A percentile compares a stretch with the other conserved stretches of the same genome.
Conservation (phyloP, 2,329 filamentous ascomycete genomes). For the Pseudogymnoascus sp. region DNA sequence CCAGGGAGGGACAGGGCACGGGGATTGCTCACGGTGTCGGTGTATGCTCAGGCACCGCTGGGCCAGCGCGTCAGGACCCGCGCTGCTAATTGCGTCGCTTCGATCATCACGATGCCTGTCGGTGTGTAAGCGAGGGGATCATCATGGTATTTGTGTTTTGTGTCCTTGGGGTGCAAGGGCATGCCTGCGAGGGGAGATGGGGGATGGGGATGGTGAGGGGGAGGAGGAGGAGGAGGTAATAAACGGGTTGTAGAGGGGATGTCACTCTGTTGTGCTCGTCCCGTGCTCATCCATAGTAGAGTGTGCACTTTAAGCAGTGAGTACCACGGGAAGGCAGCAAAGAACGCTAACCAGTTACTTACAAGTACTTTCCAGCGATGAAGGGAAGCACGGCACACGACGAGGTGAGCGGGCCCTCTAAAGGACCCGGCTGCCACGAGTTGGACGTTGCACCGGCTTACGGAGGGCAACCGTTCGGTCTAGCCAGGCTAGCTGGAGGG, state of each 20-base stretch:
- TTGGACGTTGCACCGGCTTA: not conserved
- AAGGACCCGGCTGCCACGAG: slow-evolving; percentile 1
- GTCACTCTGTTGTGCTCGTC: not conserved
- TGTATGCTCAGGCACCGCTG: not conserved
- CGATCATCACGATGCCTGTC: not conserved
- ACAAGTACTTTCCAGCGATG: not conserved
- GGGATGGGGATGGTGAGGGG: not conserved
- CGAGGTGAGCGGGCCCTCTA: not conserved
- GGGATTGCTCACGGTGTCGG: not conserved
- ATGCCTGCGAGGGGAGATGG: not conserved
- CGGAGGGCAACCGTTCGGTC: not conserved
- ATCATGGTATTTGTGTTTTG: not conserved
- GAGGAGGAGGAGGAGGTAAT: not conserved
- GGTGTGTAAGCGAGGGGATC: not conserved
- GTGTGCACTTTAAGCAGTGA: not conserved
- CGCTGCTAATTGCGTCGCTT: not conserved
- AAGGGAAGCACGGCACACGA: not conserved
- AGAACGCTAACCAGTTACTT: not conserved
- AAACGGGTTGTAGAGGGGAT: not conserved
- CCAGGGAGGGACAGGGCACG: not conserved
- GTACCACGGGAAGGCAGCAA: not conserved
- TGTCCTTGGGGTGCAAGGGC: not conserved
- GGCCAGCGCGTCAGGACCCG: not conserved
- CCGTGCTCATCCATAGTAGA: not conserved
- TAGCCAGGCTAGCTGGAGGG: not conserved